These are phyloP conservation scores for Mycena galericulata DNA, from an alignment of 768 basidiomycete genomes.

Conservation along the genomic window DNA sequence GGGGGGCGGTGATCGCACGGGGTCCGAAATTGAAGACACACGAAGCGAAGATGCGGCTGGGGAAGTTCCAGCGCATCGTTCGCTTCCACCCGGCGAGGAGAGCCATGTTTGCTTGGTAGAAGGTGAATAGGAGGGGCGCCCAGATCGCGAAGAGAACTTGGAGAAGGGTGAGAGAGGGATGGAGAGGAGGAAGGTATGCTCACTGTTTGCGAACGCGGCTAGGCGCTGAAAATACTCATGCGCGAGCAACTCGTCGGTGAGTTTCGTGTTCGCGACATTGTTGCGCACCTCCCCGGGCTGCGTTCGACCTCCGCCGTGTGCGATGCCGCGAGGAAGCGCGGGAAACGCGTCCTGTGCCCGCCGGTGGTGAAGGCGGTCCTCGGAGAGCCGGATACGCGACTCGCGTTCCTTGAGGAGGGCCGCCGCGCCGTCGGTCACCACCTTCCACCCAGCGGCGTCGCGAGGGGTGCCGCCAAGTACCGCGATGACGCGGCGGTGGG, in stretches of 20 bases:
- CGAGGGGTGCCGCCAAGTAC: slow-evolving; percentile 17
- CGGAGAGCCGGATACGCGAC: not conserved
- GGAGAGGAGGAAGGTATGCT: no score
- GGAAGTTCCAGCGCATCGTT: no score
- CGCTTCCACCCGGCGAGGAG: no score
- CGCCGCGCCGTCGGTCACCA: not conserved
- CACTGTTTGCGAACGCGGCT: slow-evolving; percentile 15
- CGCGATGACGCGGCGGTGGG: not conserved
- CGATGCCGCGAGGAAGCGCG: not conserved
- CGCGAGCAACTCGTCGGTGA: slow-evolving; percentile 12
- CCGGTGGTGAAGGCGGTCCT: not conserved
- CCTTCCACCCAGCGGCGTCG: not conserved
- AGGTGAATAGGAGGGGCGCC: no score
- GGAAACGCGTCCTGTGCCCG: slow-evolving; percentile 7
- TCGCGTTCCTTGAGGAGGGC: not conserved
- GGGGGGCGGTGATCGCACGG: no score
- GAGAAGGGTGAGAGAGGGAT: no score
- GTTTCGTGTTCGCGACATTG: slow-evolving; percentile 2
- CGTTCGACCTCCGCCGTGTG: slow-evolving; percentile 1
- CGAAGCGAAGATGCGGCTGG: no score
- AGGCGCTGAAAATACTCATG: slow-evolving; percentile 14
- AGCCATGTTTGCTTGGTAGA: no score
- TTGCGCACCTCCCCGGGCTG: slow-evolving; percentile 9
- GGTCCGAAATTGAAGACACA: no score
- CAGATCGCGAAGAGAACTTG: no score